Percentiles rank a stretch among this genome's conserved stretches.
Conservation (phyloP, 73 alveolate species). For the Tetrahymena borealis region DNA sequence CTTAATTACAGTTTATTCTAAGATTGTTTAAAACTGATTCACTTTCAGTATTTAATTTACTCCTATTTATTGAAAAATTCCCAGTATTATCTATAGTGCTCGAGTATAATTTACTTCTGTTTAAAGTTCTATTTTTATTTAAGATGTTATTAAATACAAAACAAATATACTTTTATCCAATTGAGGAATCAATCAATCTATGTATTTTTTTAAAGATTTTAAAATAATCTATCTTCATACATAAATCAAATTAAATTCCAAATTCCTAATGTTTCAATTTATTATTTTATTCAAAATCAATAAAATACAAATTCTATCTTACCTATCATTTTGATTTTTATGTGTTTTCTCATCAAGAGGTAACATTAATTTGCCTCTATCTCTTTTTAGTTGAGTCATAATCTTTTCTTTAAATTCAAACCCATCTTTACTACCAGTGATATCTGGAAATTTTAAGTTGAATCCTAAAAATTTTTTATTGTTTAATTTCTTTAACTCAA, state of each 20-base stretch:
- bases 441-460: background rate
- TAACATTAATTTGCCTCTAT: background rate
- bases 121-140: background rate
- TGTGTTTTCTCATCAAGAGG: background rate
- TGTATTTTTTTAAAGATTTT: too few species aligned
- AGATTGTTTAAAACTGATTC: background rate
- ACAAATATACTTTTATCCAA: too few species aligned
- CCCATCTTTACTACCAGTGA: background rate
- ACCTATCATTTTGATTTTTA: background rate
- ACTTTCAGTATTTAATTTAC: background rate
- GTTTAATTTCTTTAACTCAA: background rate
- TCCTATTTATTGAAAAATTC: background rate
- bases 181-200: too few species aligned
- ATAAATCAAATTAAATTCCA: too few species aligned
- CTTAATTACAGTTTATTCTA: background rate
- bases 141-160: background rate
- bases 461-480: background rate
- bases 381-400: background rate
- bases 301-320: background rate
- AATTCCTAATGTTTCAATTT: background rate
- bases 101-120: background rate
- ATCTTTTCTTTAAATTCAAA: background rate
- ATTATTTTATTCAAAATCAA: background rate
- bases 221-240: too few species aligned
- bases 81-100: background rate